Evolutionary conservation across 495 filamentous ascomycete genomes (phyloP), one percentile per base, ranked within the genome.

Genomic region (Aspergillus olivimuriae): DNA sequence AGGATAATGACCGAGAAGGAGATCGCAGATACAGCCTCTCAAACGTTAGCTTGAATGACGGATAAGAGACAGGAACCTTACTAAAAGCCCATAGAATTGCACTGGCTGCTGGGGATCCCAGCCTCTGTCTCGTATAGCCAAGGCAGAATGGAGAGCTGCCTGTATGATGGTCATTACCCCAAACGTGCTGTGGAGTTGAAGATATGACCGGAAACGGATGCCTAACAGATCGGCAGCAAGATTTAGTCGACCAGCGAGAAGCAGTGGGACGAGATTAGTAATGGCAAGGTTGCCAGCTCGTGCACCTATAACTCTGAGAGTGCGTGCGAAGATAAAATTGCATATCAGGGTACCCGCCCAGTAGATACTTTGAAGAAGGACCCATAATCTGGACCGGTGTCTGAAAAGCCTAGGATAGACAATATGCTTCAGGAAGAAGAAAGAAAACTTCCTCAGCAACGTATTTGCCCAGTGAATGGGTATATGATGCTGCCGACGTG

Each of bases 71-170:
- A 7, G 31, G 31, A 11, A 26, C 20, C 44, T 47, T 44, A 50
- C 47, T 18, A 50, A n/a, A 2, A 44, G 23, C 9, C 47, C 41
- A 40, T 44, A 50, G 24, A 50, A 14, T 33, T 50, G 35, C 2
- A 44, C 15, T 22, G 21, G 36, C 1, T 23, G n/a, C 28, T 39
- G 7, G 24, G 41, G 41, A 22, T 43, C 17, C 41, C 28, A 50
- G 11, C 47, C 28, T 24, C n/a, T 38, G 15, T 44, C 2, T 5
- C 31, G 23, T 23, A 44, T 44, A 11, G 26, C 14, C 15, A 50
- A 15, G 9, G 18, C 19, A 12, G 31, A 23, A 23, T 50, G 28
- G 18, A 44, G 32, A 26, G 36, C 26, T 11, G 18, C 22, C 38
- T 50, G 28, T 0, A 50, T 14, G 18, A 34, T 22, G 10, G 41